A percentile compares a stretch with the other conserved stretches of the same genome.
phyloP scores from a whole-genome alignment of 306 rosid genomes.

The Fagus crenata region DNA sequence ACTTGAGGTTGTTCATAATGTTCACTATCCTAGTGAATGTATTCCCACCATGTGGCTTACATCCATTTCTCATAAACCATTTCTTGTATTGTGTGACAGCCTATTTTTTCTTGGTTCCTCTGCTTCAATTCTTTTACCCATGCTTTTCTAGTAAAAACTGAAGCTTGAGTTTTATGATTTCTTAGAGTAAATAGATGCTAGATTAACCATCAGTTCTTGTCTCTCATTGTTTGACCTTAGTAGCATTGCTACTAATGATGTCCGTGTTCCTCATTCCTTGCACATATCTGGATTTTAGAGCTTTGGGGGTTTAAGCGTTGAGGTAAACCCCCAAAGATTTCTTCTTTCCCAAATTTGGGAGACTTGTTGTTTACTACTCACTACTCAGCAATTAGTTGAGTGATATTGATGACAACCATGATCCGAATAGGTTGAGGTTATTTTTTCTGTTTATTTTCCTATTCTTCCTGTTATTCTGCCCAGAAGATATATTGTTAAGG shows the following conservation, averaged over 20 bases:
- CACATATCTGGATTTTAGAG: too few relatives aligned
- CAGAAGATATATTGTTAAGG: conserved; percentile 18
- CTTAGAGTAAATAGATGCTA: not conserved
- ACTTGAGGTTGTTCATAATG: not conserved
- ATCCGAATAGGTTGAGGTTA: not conserved
- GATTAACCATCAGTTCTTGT: not conserved
- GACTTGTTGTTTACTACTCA: too few relatives aligned
- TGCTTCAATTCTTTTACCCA: not conserved
- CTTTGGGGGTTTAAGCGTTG: too few relatives aligned
- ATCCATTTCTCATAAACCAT: not conserved
- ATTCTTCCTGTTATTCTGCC: not conserved
- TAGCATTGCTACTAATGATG: too few relatives aligned
- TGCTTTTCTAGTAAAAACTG: not conserved
- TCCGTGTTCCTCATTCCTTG: too few relatives aligned
- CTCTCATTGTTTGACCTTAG: too few relatives aligned
- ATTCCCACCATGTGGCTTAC: not conserved
- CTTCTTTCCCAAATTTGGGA: too few relatives aligned
- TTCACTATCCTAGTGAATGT: not conserved
- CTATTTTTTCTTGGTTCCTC: not conserved
- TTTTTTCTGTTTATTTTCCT: not conserved
- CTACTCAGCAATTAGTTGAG: too few relatives aligned
- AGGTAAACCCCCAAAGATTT: too few relatives aligned
- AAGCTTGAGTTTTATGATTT: not conserved
- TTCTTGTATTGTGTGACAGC: not conserved
- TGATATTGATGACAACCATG: not conserved